Conservation (phyloP, 2,329 filamentous ascomycete species). For the Scleromitrula shiraiana region DNA sequence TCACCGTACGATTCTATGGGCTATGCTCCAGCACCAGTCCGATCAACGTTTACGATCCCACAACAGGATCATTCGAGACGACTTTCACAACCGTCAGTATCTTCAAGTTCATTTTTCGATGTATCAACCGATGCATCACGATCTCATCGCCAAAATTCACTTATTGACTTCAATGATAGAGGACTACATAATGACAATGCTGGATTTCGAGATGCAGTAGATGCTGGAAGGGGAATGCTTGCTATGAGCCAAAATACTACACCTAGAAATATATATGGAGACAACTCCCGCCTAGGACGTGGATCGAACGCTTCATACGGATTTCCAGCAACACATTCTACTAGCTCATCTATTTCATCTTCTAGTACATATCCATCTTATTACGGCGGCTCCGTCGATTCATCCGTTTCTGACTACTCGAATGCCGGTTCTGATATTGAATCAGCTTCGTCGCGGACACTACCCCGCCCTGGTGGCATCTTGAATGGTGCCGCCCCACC, state of each 20-base stretch:
- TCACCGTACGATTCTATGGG: conserved; percentile 69
- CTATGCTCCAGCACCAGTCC: conserved; percentile 57
- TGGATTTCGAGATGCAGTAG: conserved; percentile 80
- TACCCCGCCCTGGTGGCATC: conserved; percentile 68
- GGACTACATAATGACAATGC: conserved; percentile 44
- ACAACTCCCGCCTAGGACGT: conserved; percentile 50
- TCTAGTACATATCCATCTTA: conserved; percentile 74
- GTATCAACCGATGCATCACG: conserved; percentile 20
- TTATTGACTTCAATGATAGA: conserved; percentile 57
- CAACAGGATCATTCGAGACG: conserved; percentile 52
- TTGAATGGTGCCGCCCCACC: conserved; percentile 59
- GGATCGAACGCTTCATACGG: conserved; percentile 81
- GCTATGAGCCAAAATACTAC: conserved; percentile 95
- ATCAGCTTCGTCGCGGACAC: conserved; percentile 68
- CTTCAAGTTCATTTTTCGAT: conserved; percentile 41
- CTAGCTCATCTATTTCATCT: conserved; percentile 84
- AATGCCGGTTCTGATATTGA: conserved; percentile 83
- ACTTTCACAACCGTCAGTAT: conserved; percentile 78
- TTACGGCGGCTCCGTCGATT: conserved; percentile 77
- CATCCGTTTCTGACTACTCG: conserved; percentile 86
- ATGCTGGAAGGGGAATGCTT: conserved; percentile 89
- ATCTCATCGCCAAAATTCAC: conserved; percentile 47
- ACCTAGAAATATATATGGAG: conserved; percentile 80
- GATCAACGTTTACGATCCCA: conserved; percentile 49
- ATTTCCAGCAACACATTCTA: conserved; percentile 77